Evolutionary conservation across 2,329 filamentous ascomycete species (phyloP).

Genomic region (Cercospora nicotianae): DNA sequence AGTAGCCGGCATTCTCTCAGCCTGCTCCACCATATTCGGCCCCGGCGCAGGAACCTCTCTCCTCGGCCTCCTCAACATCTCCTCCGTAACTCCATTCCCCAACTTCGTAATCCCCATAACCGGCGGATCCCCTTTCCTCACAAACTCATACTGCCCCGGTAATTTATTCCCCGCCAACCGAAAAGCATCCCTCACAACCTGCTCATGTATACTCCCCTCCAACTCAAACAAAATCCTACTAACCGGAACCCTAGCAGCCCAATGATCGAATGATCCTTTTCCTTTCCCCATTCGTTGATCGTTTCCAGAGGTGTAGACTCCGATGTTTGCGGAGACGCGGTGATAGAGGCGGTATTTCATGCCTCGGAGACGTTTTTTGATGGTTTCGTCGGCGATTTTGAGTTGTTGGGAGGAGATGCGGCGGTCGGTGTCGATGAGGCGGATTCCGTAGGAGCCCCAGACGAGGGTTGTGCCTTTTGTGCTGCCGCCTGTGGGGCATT

Average conservation of each 20-base stretch:
- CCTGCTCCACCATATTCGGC: slow-evolving; percentile 33
- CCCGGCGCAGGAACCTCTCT: slow-evolving; percentile 29
- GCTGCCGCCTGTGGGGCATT: slow-evolving; percentile 87
- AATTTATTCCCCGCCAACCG: slow-evolving; percentile 91
- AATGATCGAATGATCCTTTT: slow-evolving; percentile 96
- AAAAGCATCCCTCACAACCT: slow-evolving; percentile 90
- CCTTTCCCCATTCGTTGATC: slow-evolving; percentile 99
- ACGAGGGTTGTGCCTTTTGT: slow-evolving; percentile 90
- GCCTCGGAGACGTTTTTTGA: slow-evolving; percentile 82
- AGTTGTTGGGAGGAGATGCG: slow-evolving; percentile 84
- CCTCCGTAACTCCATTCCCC: slow-evolving; percentile 74
- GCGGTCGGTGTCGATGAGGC: slow-evolving; percentile 90
- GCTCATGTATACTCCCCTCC: slow-evolving; percentile 89
- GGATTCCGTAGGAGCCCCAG: slow-evolving; percentile 93
- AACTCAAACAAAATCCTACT: slow-evolving; percentile 92
- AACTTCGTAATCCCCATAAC: slow-evolving; percentile 93
- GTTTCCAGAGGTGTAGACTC: slow-evolving; percentile 93
- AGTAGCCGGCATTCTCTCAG: slow-evolving; percentile 31
- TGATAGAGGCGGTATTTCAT: slow-evolving; percentile 92
- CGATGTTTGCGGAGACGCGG: slow-evolving; percentile 86
- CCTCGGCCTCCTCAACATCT: slow-evolving; percentile 75
- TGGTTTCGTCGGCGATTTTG: slow-evolving; percentile 89
- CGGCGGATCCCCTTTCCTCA: slow-evolving; percentile 85
- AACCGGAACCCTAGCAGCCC: slow-evolving; percentile 85
- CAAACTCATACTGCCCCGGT: slow-evolving; percentile 88